Percentiles rank a stretch among this genome's conserved stretches.
Conservation (phyloP, 176 grass and related monocot genomes). For the Bolboschoenus planiculmis region DNA sequence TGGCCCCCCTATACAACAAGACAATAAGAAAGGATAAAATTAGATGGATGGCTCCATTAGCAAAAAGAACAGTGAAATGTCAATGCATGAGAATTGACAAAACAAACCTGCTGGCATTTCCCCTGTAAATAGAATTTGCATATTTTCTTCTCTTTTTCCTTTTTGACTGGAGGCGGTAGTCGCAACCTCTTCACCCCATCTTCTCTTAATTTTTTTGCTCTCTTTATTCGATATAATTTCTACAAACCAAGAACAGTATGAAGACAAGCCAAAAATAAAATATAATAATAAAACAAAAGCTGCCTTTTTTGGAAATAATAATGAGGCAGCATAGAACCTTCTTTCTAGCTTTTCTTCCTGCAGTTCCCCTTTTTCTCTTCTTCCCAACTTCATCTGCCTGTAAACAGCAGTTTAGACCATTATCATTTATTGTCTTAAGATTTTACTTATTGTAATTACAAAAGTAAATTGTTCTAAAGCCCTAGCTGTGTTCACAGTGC, state of each 20-base stretch:
- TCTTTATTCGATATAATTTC: conserved; percentile 67
- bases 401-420: conserved; percentile 17
- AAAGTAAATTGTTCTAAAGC: background rate
- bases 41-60: background rate
- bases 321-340: conserved; percentile 33
- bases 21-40: conserved; percentile 22
- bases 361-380: conserved; percentile 55
- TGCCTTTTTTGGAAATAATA: conserved; percentile 7
- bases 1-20: conserved; percentile 44
- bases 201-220: conserved; percentile 56
- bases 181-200: conserved; percentile 77
- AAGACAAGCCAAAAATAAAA: conserved; percentile 15
- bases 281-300: conserved; percentile 10
- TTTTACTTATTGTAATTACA: background rate
- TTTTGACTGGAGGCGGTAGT: conserved; percentile 48
- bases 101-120: conserved; percentile 66
- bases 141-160: conserved; percentile 51
- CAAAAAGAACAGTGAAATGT: conserved; percentile 7
- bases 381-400: conserved; percentile 38
- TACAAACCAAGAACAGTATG: conserved; percentile 47
- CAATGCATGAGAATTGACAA: background rate
- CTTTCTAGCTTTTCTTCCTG: conserved; percentile 74
- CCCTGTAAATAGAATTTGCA: conserved; percentile 76
- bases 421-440: background rate
- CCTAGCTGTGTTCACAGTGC: background rate